phyloP scores from a whole-genome alignment of 176 grass and related monocot genomes.

The Elymus sibiricus region DNA sequence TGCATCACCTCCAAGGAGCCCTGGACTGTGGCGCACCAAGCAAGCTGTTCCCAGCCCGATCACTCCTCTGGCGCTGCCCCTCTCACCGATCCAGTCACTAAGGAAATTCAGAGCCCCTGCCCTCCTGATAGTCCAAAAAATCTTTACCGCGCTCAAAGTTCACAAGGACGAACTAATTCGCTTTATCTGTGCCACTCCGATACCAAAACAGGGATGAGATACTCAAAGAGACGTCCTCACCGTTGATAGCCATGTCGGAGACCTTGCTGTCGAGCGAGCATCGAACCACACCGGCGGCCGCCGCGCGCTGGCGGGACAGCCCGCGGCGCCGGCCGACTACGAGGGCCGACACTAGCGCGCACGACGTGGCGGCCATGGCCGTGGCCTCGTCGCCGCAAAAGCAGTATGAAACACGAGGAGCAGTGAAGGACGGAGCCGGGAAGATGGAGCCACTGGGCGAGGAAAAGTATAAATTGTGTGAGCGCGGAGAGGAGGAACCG shows the following conservation, averaged over 20 bases:
- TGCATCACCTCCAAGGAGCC: too few relatives aligned
- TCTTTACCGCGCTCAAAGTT: neutral
- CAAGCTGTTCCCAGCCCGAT: too few relatives aligned
- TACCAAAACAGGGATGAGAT: neutral
- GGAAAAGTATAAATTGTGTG: slow-evolving; percentile 15
- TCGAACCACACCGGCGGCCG: slow-evolving; percentile 11
- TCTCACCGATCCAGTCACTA: too few relatives aligned
- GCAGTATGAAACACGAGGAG: too few relatives aligned
- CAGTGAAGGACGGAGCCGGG: too few relatives aligned
- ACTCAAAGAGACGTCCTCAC: slow-evolving; percentile 30
- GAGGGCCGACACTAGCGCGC: slow-evolving; percentile 33
- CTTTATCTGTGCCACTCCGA: neutral
- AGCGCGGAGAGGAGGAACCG: slow-evolving; percentile 1
- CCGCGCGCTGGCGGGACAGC: neutral
- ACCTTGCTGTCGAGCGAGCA: slow-evolving; percentile 85
- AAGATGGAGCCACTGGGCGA: too few relatives aligned
- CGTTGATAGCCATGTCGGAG: slow-evolving; percentile 86
- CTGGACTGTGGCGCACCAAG: too few relatives aligned
- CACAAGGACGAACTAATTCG: neutral
- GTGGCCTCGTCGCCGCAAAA: slow-evolving; percentile 2
- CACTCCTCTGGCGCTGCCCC: too few relatives aligned
- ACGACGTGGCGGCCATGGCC: slow-evolving; percentile 72
- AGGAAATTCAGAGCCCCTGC: too few relatives aligned
- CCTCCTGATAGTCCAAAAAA: too few relatives aligned
- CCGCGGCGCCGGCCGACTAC: neutral